Evolutionary conservation across 2,329 filamentous ascomycete genomes (phyloP).

Genomic region (Chrysoporthe austroafricana): DNA sequence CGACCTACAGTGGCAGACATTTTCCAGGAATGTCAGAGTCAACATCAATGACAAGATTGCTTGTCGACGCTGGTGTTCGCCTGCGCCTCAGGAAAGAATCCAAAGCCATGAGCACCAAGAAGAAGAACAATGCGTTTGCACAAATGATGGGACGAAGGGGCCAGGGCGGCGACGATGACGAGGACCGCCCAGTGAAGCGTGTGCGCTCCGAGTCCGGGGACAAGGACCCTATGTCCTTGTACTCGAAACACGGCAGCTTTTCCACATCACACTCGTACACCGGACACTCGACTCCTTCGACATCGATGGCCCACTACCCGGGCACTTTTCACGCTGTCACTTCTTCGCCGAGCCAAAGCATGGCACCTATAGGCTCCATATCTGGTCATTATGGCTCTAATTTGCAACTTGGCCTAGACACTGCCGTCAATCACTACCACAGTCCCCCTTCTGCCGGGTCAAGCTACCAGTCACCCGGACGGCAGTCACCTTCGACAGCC

Average conservation of each 20-base stretch:
- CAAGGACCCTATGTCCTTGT: conserved; percentile 18
- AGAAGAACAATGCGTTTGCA: conserved; percentile 43
- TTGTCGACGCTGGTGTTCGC: conserved; percentile 86
- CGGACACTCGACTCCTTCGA: conserved; percentile 24
- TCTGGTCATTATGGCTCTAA: conserved; percentile 17
- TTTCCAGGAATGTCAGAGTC: conserved; percentile 83
- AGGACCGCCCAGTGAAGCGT: conserved; percentile 25
- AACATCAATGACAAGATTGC: conserved; percentile 77
- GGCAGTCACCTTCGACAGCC: conserved; percentile 25
- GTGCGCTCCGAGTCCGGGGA: conserved; percentile 26
- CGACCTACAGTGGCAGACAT: conserved; percentile 66
- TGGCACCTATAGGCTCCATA: conserved; percentile 25
- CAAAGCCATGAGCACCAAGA: conserved; percentile 57
- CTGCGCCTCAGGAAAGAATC: conserved; percentile 83
- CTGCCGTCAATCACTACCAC: conserved; percentile 24
- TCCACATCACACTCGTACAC: conserved; percentile 25
- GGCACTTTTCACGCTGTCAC: conserved; percentile 24
- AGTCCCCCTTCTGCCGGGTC: conserved; percentile 27
- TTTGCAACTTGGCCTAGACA: conserved; percentile 25
- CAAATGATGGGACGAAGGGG: conserved; percentile 29
- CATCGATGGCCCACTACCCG: conserved; percentile 22
- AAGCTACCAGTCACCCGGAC: conserved; percentile 28
- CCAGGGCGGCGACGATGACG: conserved; percentile 16
- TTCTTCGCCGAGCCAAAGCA: conserved; percentile 25
- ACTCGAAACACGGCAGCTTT: conserved; percentile 26